Conservation (phyloP, 306 rosid species). For the Rosa rugosa region DNA sequence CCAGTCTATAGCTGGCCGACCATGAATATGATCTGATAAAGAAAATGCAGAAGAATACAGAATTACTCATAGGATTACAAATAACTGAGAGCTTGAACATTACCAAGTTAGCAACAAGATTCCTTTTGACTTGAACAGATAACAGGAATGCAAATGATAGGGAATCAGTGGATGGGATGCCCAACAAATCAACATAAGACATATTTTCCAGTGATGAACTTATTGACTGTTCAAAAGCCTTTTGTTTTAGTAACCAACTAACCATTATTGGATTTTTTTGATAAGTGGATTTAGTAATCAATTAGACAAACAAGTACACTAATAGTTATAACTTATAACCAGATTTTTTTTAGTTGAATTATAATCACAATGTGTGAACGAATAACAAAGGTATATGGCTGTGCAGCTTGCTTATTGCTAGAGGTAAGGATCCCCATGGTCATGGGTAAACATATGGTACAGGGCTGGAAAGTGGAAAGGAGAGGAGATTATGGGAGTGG, state of each 20-base stretch:
- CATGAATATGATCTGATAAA: slow-evolving; percentile 65
- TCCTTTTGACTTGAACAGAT: background rate
- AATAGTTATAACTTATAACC: background rate
- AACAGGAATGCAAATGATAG: background rate
- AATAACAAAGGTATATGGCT: background rate
- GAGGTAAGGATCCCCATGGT: background rate
- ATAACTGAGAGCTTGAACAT: background rate
- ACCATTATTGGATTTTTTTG: background rate
- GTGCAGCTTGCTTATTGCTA: background rate
- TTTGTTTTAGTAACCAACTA: background rate
- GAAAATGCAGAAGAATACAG: slow-evolving; percentile 18
- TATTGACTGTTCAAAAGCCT: background rate
- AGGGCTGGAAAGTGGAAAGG: background rate
- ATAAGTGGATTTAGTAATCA: background rate
- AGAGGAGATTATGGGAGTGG: slow-evolving; percentile 10
- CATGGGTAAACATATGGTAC: background rate
- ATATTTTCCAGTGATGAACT: background rate
- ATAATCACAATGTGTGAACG: background rate
- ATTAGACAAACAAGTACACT: background rate
- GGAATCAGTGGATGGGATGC: background rate
- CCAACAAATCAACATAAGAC: background rate
- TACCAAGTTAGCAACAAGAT: slow-evolving; percentile 10
- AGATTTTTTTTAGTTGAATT: background rate
- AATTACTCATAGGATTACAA: background rate
- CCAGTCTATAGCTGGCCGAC: slow-evolving; percentile 89